Evolutionary conservation across 306 rosid genomes (phyloP), one percentile per base, ranked within the genome.

Genomic region (Lathyrus tuberosus): DNA sequence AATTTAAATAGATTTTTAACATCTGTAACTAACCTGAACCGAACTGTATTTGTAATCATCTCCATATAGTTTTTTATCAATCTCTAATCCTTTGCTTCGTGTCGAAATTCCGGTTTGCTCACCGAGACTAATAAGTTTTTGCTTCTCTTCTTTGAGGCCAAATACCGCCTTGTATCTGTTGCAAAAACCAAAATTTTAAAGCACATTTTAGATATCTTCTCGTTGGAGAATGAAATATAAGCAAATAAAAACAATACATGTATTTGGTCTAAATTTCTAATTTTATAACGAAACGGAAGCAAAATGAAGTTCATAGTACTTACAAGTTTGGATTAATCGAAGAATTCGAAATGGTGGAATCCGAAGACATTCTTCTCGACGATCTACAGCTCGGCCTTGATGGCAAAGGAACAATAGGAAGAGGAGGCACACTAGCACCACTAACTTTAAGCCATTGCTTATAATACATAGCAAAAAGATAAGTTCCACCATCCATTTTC

Each of bases 361-460:
- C 98, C 4, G 91, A 83, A 37, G 96, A 83, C 68, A 51, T 82
- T 72, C 89, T 80, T 72, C 91, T 83, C 10, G 88, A 86, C 42
- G 80, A 48, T 65, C 83, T 77, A 59, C 30, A 51, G 38, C 65
- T 77, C 49, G 82, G 69, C 35, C 70, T 80, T 18, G 87, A 78
- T 31, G 98, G 98, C 82, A 85, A 81, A 13, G 86, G 78, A 3
- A 87, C 75, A 11, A 57, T 33, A 8, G 98, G 98, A 74, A 90
- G 69, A 38, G 84, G 87, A 66, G 87, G 85, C 22, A 72, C 83
- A 38, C 72, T 77, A 47, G 78, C 79, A n/a, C 92, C 96, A 75
- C 92, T 92, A 75, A 67, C 86, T 80, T 87, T 83, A 48, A 92
- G 91, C 98, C 94, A 89, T 66, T 86, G 82, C 69, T 84, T 82